Evolutionary conservation across 2,329 filamentous ascomycete genomes (phyloP).

Genomic region (Beauveria bassiana): DNA sequence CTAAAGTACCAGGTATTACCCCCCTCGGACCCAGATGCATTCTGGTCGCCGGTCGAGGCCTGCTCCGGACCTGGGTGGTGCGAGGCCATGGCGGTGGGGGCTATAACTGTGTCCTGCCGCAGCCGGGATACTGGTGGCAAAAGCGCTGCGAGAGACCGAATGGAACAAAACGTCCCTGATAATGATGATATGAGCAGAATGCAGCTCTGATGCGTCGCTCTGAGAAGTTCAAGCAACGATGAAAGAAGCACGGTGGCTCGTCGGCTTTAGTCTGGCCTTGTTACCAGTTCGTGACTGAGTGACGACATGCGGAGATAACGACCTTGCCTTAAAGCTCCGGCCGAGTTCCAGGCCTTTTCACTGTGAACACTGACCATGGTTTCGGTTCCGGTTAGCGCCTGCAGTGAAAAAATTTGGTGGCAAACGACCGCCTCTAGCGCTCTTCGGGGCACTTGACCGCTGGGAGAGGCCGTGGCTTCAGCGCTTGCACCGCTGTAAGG

Average conservation of each 20-base stretch:
- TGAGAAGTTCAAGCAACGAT: neutral
- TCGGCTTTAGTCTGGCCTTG: neutral
- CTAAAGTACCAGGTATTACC: conserved; percentile 9
- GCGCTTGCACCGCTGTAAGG: too few species aligned
- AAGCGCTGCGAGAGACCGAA: neutral
- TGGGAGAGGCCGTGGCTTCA: too few species aligned
- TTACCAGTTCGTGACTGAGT: neutral
- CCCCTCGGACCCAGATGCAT: neutral
- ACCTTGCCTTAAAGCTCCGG: neutral
- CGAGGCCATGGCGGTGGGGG: neutral
- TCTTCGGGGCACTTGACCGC: neutral
- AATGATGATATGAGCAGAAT: neutral
- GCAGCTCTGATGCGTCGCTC: neutral
- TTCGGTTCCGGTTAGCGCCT: neutral
- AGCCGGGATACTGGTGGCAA: neutral
- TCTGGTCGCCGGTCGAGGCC: neutral
- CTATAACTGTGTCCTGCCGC: neutral
- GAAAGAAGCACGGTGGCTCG: neutral
- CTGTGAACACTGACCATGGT: neutral
- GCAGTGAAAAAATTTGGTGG: neutral
- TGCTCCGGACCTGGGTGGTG: neutral
- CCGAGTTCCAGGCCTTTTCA: neutral
- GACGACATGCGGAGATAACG: conserved; percentile 13
- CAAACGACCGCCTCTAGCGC: neutral
- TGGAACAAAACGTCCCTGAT: neutral